A percentile compares a stretch with the other conserved stretches of the same genome.
Conservation (phyloP, 768 basidiomycete genomes). For the Podaxis pistillaris region DNA sequence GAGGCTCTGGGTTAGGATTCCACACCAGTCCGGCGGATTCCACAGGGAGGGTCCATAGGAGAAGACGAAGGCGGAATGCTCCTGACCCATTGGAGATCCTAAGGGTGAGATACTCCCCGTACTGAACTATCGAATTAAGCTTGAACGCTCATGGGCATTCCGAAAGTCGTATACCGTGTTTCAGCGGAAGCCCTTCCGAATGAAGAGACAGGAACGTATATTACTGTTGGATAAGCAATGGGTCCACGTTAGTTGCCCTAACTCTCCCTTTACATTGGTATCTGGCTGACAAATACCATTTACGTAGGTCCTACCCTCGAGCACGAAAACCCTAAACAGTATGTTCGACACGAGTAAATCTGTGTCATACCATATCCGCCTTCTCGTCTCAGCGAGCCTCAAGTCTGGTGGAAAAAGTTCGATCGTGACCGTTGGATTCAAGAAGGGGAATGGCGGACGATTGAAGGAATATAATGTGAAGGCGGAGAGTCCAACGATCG, state of each 20-base stretch:
- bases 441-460: neutral
- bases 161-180: constrained; percentile 10
- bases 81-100: neutral
- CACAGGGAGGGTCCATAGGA: neutral
- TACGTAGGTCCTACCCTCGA: constrained; percentile 8
- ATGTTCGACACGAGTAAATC: constrained; percentile 13
- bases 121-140: neutral
- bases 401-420: neutral
- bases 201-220: constrained; percentile 5
- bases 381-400: neutral
- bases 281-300: neutral
- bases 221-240: constrained; percentile 9
- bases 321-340: constrained; percentile 5
- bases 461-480: constrained; percentile 10
- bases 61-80: neutral
- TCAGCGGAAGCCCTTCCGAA: constrained; percentile 1
- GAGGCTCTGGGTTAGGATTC: neutral
- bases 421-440: neutral
- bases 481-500: neutral
- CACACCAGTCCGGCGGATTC: neutral
- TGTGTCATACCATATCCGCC: constrained; percentile 3
- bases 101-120: neutral
- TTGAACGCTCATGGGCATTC: neutral
- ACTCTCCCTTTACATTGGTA: neutral
- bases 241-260: constrained; percentile 5